phyloP scores from a whole-genome alignment of 345 rosid genomes.

The Psidium friedrichsthalianum region DNA sequence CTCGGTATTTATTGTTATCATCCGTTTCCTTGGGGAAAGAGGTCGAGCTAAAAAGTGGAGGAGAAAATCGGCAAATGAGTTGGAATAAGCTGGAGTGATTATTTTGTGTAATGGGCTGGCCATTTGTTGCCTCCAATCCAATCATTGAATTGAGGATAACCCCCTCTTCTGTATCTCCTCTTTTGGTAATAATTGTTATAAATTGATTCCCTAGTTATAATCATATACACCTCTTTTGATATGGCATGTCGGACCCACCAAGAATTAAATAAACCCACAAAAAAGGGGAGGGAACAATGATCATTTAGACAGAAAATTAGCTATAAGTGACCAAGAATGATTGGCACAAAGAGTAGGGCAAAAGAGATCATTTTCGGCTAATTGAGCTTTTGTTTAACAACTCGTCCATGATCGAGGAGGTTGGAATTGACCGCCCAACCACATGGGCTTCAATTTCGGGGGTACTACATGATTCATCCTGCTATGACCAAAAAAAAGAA shows the following conservation, averaged over 20 bases:
- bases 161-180: background rate
- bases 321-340: background rate
- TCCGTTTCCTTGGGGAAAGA: background rate
- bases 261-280: background rate
- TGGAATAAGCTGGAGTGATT: background rate
- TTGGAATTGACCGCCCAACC: background rate
- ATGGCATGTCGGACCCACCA: background rate
- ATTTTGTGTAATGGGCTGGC: background rate
- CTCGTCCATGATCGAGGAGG: background rate
- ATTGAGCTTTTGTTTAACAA: background rate
- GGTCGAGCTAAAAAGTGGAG: background rate
- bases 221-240: background rate
- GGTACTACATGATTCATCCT: background rate
- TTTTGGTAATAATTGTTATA: background rate
- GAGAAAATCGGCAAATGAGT: background rate
- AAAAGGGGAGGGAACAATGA: background rate
- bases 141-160: background rate
- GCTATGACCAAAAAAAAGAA: too few relatives aligned
- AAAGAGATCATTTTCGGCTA: background rate
- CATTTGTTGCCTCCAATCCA: background rate
- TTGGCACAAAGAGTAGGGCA: background rate
- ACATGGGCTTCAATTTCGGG: background rate
- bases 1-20: background rate
- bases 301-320: background rate
- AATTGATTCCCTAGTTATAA: background rate